Evolutionary conservation across 164 flowering plant species (phyloP).

Genomic region (Aristolochia californica): DNA sequence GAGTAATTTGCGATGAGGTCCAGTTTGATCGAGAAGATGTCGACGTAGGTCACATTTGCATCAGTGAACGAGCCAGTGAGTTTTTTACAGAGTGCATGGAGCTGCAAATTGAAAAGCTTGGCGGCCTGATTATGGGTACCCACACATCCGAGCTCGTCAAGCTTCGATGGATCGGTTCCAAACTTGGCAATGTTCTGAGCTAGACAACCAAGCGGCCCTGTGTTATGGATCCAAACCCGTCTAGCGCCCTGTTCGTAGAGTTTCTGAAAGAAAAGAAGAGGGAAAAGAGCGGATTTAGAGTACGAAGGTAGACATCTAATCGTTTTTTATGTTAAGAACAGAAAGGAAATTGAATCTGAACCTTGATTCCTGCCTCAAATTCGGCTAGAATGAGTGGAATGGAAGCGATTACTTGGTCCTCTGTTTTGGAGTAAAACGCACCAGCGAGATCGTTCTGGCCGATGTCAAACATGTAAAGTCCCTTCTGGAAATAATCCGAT

Average conservation of each 20-base stretch:
- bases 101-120: conserved; percentile 76
- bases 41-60: conserved; percentile 62
- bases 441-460: conserved; percentile 96
- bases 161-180: conserved; percentile 70
- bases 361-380: conserved; percentile 72
- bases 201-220: conserved; percentile 91
- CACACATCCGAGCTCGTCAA: conserved; percentile 80
- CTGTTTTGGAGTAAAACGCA: conserved; percentile 73
- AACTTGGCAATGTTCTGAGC: conserved; percentile 71
- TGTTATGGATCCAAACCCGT: conserved; percentile 89
- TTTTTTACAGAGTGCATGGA: conserved; percentile 58
- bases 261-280: conserved; percentile 25
- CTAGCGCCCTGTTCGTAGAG: conserved; percentile 76
- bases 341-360: conserved; percentile 7
- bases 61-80: conserved; percentile 46
- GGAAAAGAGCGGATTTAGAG: not conserved
- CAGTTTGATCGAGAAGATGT: conserved; percentile 58
- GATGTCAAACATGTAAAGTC: conserved; percentile 84
- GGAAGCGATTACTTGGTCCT: conserved; percentile 75
- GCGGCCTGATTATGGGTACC: conserved; percentile 69
- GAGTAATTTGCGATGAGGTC: conserved; percentile 72
- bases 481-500: conserved; percentile 45
- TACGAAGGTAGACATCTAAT: not conserved
- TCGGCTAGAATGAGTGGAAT: conserved; percentile 62
- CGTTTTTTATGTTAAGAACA: not conserved